Evolutionary conservation across 306 rosid species (phyloP), one percentile per base, ranked within the genome.

Genomic region (Fragaria vesca): DNA sequence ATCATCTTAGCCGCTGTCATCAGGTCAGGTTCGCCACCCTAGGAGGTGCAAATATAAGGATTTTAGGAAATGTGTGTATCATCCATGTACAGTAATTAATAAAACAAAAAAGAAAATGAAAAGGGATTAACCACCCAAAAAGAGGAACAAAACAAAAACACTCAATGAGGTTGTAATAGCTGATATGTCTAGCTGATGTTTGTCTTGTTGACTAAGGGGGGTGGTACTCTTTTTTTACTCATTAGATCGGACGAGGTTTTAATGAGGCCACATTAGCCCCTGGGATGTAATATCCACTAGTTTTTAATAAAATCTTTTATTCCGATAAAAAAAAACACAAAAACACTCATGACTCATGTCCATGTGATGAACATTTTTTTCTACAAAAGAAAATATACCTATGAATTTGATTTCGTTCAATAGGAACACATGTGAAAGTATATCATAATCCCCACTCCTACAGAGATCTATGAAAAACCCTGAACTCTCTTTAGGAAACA

Each of bases 11-110:
- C 98, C 1, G 87, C 97, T 11, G 98, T 95, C 82, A 78, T 91
- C 85, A 91, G 87, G 83, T 92, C 98, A 11, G 97, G 97, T 72
- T 95, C 97, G 18, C 97, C 97, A 45, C 98, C 98, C 97, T 92
- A 78, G 26, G 43, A 55, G 60, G 42, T 67, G 65, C 46, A 74
- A 55, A 72, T 28, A 21, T n/a, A 60, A 36, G 57, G 62, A 0
- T 5, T n/a, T 10, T 9, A 45, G 46, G 13, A 32, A 6, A 58
- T 8, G 30, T 28, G 5, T 51, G 54, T 3, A 61, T 61, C 18
- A 61, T 28, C 0, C 38, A 61, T 4, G 24, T 24, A 16, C 10
- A 63, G 2, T 3, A 63, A 62, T 30, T 2, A 13, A 3, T 10
- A 12, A 28, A 3, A 61, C 4, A 16, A 30, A 30, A 13, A 17